Conservation (phyloP, 441 rosid genomes). For the Populus tomentosa region DNA sequence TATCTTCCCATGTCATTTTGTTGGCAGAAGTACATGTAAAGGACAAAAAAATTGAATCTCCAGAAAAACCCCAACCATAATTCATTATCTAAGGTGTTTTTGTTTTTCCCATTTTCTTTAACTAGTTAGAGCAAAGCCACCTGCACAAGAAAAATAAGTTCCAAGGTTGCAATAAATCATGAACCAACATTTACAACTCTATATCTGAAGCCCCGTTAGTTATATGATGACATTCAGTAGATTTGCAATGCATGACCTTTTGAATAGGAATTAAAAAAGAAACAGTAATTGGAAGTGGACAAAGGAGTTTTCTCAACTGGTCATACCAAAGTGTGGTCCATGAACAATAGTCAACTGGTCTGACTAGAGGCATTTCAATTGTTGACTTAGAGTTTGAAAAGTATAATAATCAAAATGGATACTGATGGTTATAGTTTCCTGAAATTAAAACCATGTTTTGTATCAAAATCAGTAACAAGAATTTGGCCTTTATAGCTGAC, state of each 20-base stretch:
- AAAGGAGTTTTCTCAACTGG: not conserved
- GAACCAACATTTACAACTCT: not conserved
- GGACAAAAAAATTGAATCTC: not conserved
- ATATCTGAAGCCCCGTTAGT: not conserved
- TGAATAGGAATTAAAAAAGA: not conserved
- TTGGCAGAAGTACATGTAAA: not conserved
- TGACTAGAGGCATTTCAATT: not conserved
- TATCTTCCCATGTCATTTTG: slow-evolving; percentile 4
- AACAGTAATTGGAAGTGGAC: not conserved
- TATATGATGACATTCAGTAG: not conserved
- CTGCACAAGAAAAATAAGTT: not conserved
- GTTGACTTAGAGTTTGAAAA: not conserved
- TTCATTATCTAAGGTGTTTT: not conserved
- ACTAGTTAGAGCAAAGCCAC: not conserved
- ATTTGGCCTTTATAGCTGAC: not conserved
- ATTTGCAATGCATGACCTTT: too few relatives aligned
- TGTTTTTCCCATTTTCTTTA: not conserved
- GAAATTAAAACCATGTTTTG: not conserved
- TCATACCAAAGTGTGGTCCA: not conserved
- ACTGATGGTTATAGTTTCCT: not conserved
- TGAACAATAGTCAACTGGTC: not conserved
- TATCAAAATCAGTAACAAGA: not conserved
- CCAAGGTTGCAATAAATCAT: not conserved
- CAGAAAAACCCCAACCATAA: not conserved
- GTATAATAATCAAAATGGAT: not conserved